Conservation (phyloP, 371 early-diverging fungal species). For the Mortierella sp. region DNA sequence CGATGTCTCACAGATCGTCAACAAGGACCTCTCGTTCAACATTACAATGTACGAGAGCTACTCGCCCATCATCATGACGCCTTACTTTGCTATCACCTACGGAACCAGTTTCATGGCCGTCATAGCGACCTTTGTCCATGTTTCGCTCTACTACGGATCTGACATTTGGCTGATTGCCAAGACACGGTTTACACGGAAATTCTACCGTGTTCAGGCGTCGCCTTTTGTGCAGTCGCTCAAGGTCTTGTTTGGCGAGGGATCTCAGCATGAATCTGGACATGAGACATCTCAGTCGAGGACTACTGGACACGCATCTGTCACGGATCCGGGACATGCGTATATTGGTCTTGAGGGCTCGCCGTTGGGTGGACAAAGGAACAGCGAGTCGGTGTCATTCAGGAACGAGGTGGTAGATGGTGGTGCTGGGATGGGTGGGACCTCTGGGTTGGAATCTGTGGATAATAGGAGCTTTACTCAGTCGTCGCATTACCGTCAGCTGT, state of each 20-base stretch:
- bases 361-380: constrained; percentile 4
- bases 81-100: constrained; percentile 81
- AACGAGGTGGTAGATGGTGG: constrained; percentile 21
- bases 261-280: not conserved
- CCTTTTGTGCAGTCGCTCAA: not conserved
- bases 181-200: constrained; percentile 15
- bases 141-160: constrained; percentile 70
- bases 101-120: constrained; percentile 76
- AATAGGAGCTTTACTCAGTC: constrained; percentile 23
- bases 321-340: not conserved
- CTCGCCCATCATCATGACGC: constrained; percentile 82
- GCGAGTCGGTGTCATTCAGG: constrained; percentile 16
- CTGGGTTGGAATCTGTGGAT: constrained; percentile 15
- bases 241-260: not conserved
- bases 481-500: constrained; percentile 25
- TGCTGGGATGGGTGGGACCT: not conserved
- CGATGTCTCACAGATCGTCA: constrained; percentile 69
- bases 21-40: constrained; percentile 67
- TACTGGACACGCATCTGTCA: not conserved
- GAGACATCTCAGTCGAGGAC: constrained; percentile 1
- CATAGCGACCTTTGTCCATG: constrained; percentile 77
- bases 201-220: not conserved
- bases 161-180: constrained; percentile 66
- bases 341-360: not conserved
- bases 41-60: constrained; percentile 72